Evolutionary conservation across 1,284 basidiomycete species (phyloP).

Genomic region (Puccinia triticina): DNA sequence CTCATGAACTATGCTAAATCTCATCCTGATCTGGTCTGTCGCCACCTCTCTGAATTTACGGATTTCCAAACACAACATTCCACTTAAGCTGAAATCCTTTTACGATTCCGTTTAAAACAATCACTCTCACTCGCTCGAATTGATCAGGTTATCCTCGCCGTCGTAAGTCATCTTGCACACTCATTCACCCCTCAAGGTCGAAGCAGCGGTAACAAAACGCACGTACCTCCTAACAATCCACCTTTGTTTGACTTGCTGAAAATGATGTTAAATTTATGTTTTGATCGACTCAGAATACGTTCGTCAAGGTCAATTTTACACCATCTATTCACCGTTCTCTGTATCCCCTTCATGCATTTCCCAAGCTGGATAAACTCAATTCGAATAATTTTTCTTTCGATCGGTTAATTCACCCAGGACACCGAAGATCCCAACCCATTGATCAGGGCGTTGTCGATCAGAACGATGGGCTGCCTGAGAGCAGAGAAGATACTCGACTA

Average conservation of each 20-base stretch:
- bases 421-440: slow-evolving; percentile 88
- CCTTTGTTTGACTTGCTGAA: neutral
- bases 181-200: slow-evolving; percentile 15
- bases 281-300: slow-evolving; percentile 70
- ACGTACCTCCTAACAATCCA: neutral
- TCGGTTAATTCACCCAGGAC: slow-evolving; percentile 66
- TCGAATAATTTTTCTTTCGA: neutral
- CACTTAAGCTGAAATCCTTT: neutral
- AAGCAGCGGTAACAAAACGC: slow-evolving; percentile 41
- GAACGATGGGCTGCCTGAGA: slow-evolving; percentile 94
- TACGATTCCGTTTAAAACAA: neutral
- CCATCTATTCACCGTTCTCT: neutral
- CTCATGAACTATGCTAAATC: slow-evolving; percentile 87
- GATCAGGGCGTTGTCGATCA: slow-evolving; percentile 85
- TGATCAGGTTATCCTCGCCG: slow-evolving; percentile 45
- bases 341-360: neutral
- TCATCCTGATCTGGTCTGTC: slow-evolving; percentile 76
- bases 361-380: neutral
- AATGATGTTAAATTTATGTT: neutral
- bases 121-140: neutral
- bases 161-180: slow-evolving; percentile 47
- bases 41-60: slow-evolving; percentile 67
- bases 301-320: slow-evolving; percentile 69
- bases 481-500: slow-evolving; percentile 78
- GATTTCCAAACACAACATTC: slow-evolving; percentile 24